Percentiles rank a stretch among this genome's conserved stretches.
phyloP scores from a whole-genome alignment of 257 asterid species.

The Gardenia jasminoides region DNA sequence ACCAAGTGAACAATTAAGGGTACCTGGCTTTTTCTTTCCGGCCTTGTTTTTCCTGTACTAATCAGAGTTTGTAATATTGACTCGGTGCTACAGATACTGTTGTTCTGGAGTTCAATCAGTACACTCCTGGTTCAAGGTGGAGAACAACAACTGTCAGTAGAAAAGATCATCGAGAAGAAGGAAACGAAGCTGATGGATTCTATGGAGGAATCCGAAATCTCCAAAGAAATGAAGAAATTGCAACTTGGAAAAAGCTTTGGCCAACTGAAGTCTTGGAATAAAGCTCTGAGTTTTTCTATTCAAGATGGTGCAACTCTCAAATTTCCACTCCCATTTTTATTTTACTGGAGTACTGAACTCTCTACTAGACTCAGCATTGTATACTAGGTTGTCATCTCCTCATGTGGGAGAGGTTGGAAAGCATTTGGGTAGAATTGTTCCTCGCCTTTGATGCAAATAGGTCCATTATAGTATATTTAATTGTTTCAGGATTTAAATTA shows the following conservation, averaged over 20 bases:
- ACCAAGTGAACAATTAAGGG: neutral
- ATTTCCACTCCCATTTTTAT: neutral
- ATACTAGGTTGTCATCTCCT: neutral
- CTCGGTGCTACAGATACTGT: slow-evolving; percentile 45
- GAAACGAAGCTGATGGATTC: slow-evolving; percentile 72
- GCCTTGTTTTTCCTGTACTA: neutral
- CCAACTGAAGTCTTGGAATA: slow-evolving; percentile 66
- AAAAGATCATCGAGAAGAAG: slow-evolving; percentile 74
- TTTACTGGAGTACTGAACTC: neutral
- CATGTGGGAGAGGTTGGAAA: neutral
- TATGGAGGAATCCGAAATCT: slow-evolving; percentile 74
- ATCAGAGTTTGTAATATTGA: neutral
- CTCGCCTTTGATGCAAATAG: neutral
- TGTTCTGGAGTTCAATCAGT: slow-evolving; percentile 80
- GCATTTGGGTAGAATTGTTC: neutral
- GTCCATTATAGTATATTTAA: neutral
- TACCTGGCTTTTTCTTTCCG: neutral
- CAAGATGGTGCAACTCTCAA: neutral
- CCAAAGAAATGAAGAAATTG: slow-evolving; percentile 40
- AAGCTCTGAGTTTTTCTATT: slow-evolving; percentile 8
- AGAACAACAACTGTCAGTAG: slow-evolving; percentile 52
- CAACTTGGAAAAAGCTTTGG: slow-evolving; percentile 69
- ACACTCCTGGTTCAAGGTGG: slow-evolving; percentile 80
- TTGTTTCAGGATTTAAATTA: slow-evolving; percentile 1
- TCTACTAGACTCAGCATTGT: neutral